These are phyloP conservation scores for Passiflora organensis DNA, from an alignment of 345 rosid genomes.

Conservation along the genomic window DNA sequence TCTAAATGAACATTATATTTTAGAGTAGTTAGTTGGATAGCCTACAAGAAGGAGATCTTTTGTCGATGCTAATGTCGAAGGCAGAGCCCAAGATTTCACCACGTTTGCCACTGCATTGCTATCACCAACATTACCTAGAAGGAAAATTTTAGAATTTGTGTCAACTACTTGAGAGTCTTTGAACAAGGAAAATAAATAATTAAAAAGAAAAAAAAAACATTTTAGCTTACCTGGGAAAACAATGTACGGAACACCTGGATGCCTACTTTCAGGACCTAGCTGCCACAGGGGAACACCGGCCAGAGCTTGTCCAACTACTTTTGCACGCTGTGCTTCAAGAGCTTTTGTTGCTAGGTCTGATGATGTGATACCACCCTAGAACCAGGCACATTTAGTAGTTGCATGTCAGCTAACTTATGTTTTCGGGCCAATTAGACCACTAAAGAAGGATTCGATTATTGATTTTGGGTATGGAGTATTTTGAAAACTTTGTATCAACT, in stretches of 20 bases:
- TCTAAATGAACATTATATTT: constrained; percentile 5
- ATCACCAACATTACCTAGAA: constrained; percentile 85
- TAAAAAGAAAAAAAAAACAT: background rate
- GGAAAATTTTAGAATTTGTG: background rate
- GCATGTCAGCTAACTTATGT: background rate
- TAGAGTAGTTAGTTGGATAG: background rate
- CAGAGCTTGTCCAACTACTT: constrained; percentile 86
- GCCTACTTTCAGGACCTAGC: constrained; percentile 94
- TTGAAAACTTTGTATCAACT: no score
- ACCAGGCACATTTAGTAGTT: background rate
- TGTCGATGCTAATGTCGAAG: constrained; percentile 53
- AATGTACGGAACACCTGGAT: constrained; percentile 93
- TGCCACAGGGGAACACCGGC: constrained; percentile 97
- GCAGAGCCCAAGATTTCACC: constrained; percentile 83
- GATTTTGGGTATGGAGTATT: no score
- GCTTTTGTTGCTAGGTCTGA: constrained; percentile 99
- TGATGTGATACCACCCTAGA: constrained; percentile 94
- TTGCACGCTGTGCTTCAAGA: constrained; percentile 78
- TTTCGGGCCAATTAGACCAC: no score
- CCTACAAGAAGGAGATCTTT: constrained; percentile 70
- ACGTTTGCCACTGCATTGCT: constrained; percentile 72
- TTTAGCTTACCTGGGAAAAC: constrained; percentile 79
- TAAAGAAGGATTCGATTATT: no score
- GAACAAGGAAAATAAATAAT: background rate
- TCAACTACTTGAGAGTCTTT: no score